Evolutionary conservation across 805 yeast genomes (phyloP).

Genomic region (Wickerhamiella alocasiicola): DNA sequence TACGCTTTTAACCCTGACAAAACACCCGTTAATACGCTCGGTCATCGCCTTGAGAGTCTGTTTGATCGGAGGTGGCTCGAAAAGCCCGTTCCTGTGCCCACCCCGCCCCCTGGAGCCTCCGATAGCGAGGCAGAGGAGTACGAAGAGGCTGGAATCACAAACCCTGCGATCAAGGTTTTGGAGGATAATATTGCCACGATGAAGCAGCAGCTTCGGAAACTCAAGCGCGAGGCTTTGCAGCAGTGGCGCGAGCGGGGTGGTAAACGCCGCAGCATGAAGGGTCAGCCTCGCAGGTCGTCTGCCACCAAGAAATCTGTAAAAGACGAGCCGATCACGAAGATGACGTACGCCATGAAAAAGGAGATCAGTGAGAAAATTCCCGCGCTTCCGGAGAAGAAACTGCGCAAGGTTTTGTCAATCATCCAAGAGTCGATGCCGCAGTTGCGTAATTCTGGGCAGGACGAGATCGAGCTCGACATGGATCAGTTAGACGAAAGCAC

Average conservation of each 20-base stretch:
- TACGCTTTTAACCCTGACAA: constrained; percentile 91
- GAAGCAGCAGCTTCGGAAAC: constrained; percentile 70
- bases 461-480: constrained; percentile 93
- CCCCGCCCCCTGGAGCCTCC: constrained; percentile 34
- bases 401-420: constrained; percentile 71
- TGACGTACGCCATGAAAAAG: constrained; percentile 93
- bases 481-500: constrained; percentile 81
- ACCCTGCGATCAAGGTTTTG: constrained; percentile 80
- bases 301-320: constrained; percentile 23
- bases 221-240: constrained; percentile 37
- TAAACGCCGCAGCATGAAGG: constrained; percentile 9
- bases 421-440: constrained; percentile 68
- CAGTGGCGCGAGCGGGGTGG: constrained; percentile 18
- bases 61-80: constrained; percentile 84
- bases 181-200: constrained; percentile 78
- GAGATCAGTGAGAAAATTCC: constrained; percentile 79
- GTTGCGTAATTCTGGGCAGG: constrained; percentile 47
- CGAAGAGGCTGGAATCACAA: constrained; percentile 47
- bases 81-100: constrained; percentile 57
- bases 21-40: constrained; percentile 93
- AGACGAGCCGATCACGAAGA: constrained; percentile 25
- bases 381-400: constrained; percentile 58
- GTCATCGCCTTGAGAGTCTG: constrained; percentile 74
- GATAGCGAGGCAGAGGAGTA: constrained; percentile 34
- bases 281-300: constrained; percentile 15